Base-by-base conservation (phyloP, 345 rosid species). In the Camelina hispida region DNA sequence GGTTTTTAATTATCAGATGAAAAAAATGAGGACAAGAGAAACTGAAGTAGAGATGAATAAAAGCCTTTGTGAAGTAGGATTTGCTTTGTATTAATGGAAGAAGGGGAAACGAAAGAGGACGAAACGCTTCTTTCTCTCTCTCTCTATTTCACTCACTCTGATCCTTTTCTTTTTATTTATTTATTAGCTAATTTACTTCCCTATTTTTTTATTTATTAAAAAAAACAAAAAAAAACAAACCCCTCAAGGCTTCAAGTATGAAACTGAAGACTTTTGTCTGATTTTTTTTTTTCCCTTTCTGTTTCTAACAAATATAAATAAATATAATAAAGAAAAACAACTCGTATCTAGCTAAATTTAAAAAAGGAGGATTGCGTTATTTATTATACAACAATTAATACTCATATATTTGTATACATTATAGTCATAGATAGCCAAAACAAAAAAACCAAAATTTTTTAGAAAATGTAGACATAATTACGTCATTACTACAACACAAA, bases 71-170 rank as follows among this genome's bases (percentile, higher is more conserved):
- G 75, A 28, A 55, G 80, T 77, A 63, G 55, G 59, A 76, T 62
- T 62, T 62, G 70, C 4, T 71, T 58, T n/a, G 68, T 72, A 65
- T 66, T 71, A 66, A 78, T 65, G 73, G 77, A 71, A 72, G 77
- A 66, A 60, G 73, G 30, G 1, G 40, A 72, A 72, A 58, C 52
- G 59, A 71, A 28, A 66, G 73, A 71, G 73, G 81, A 72, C 68
- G 77, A 72, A 78, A 78, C 77, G 81, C 73, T 71, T 71, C 76
- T 66, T 50, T 61, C 59, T 78, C 53, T 71, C 59, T 69, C 47
- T 71, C 72, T 60, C 51, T 0, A 25, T 25, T 4, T 71, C 72
- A 48, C 62, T 66, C 68, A 35, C 81, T 78, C 72, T 57, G 51
- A 53, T 53, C 60, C 20, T 40, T 69, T 62, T 69, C 0, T 46